Evolutionary conservation across 768 basidiomycete genomes (phyloP), one percentile per base, ranked within the genome.

Genomic region (Phaeotremella fagi): DNA sequence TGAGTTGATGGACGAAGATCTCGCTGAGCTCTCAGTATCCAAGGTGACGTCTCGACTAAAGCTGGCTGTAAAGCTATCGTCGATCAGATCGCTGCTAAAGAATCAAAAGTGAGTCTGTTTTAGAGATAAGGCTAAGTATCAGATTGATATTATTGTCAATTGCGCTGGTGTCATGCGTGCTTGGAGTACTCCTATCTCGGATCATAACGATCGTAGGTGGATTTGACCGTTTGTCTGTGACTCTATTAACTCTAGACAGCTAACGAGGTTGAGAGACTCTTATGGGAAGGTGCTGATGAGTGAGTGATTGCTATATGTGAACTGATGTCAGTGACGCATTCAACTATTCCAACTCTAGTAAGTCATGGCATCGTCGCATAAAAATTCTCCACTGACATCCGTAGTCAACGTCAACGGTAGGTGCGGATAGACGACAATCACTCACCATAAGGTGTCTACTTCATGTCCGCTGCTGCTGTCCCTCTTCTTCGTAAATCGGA

Each of bases 61-160:
- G 54, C 53, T 20, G 60, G 63, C 14, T 55, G 54, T 33, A 52
- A 48, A n/a, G 38, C 51, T 22, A 55, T 67, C 20, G 62, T 48
- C 14, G 58, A 59, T 24, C 53, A 53, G 7, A 50, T 54, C 20
- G 25, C 33, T n/a, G 49, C 49, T 15, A 55, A 25, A 41, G 38
- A 49, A 23, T 41, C 25, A 1, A 36, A 48, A 23, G 59, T 55
- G 38, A 31, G 45, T 20, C 31, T 25, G 16, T 49, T 51, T 7
- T 33, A 16, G 24, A 48, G 46, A 14, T 28, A 16, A 48, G 22
- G 14, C 22, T 7, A 12, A 20, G 29, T 24, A 6, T 6, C 42
- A 55, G 50, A 44, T 60, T 50, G 66, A 72, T 48, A 50, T 59
- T 14, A 52, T 73, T 27, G 55, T 73, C 52, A 73, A 73, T 46